Base-by-base conservation (phyloP, 305 asterid species). In the Fraxinus sp. region DNA sequence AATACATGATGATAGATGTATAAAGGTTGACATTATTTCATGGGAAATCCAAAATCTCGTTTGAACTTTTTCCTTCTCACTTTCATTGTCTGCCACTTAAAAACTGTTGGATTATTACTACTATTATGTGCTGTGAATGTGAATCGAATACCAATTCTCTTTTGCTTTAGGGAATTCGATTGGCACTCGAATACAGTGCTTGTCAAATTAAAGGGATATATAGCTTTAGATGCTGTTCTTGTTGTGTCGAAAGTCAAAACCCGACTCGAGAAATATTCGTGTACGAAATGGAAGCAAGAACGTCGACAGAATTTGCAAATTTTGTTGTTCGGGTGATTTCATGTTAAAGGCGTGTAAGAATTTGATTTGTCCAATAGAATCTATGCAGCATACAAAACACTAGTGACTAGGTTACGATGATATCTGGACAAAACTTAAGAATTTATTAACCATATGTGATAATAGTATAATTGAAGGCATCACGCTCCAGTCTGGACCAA, bases 31-130 rank as follows among this genome's bases (percentile, higher is more conserved):
- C 39, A 68, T 68, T 30, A 26, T 28, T 10, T 68, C 75, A 28
- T 26, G 75, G 39, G 20, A 68, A 13, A 28, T 1, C 75, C 39
- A 68, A 36, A 68, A 5, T 68, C 22, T 26, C 6, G 75, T 68
- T 68, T 68, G 75, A 68, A 68, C 75, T 64, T 24, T 6, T 24
- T 64, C 73, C 73, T 64, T 24, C 33, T 68, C 39, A 68, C 39
- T 28, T 68, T 68, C 75, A 68, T 13, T 68, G 75, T 68, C 75
- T 68, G 75, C 75, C 75, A 68, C 20, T 68, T 1, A 28, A 68
- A 26, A 26, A 68, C n/a, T 64, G 5, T 32, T 24, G 33, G 32
- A 30, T 26, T 28, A 24, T 26, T 26, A 66, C 28, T 11, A 24
- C 11, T 13, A 11, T 14, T 13, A 11, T 14, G 39, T 28, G 39